Base-by-base conservation (phyloP, 768 basidiomycete species). In the Coprinellus micaceus region DNA sequence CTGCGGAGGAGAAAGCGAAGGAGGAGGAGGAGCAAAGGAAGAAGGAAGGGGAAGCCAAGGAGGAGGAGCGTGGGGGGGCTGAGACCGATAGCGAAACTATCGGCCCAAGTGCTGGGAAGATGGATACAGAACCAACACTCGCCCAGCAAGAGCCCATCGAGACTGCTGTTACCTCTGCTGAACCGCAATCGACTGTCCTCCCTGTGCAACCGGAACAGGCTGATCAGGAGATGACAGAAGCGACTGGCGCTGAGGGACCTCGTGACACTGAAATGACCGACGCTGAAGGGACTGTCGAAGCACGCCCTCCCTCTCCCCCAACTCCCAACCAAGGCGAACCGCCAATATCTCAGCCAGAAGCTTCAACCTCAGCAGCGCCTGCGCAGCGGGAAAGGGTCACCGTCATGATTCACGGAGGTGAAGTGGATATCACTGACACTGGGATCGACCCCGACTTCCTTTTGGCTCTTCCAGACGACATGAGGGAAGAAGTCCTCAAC, bases 381-480 rank as follows among this genome's bases (percentile, higher is more conserved):
- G 63, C 40, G n/a, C 7, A 65, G n/a, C 66, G 75, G 36, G 79
- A 85, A 60, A 85, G 97, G 33, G 79, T 96, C 25, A 93, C 91
- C 1, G 89, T 99, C 64, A 81, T 84, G 73, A 92, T 99, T 52
- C 91, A 94, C 69, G 97, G 97, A 51, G 91, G 84, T 60, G 79
- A 86, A 6, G 92, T 98, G 25, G 97, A 99, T 67, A 99, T 99
- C 67, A 99, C 97, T 2, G 94, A 98, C 64, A 96, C 94, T 36
- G 97, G 97, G 4, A 98, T 99, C 66, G 97, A 99, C 68, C 93
- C 95, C 2, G 94, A 93, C 4, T 99, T 99, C 81, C 76, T 99
- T 56, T 94, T 98, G 72, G 97, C 97, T 24, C 74, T 99, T 9
- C 97, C 97, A 0, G 97, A 99, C 66, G 96, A 98, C 61, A 98